Percentiles rank a stretch among this genome's conserved stretches.
Conservation (phyloP, 305 asterid genomes). For the Salvia sclarea region DNA sequence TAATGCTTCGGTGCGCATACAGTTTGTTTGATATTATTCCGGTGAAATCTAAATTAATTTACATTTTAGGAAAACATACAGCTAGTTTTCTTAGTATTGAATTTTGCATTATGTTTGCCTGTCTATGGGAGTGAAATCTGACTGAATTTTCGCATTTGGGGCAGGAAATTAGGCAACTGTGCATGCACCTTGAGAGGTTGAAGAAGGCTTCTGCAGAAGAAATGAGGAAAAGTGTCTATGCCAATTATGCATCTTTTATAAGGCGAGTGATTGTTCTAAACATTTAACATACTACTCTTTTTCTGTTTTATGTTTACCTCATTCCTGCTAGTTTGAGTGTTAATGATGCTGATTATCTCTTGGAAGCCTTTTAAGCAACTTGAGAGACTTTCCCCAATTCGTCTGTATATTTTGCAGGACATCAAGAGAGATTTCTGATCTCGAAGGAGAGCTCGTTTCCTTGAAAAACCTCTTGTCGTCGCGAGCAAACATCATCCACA, state of each 20-base stretch:
- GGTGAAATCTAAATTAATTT: not conserved
- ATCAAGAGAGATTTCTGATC: conserved; percentile 84
- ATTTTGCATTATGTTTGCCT: not conserved
- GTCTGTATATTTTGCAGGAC: conserved; percentile 53
- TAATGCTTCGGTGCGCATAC: too few species aligned
- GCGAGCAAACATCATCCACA: conserved; percentile 70
- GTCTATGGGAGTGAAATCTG: not conserved
- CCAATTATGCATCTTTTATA: conserved; percentile 85
- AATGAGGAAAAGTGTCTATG: conserved; percentile 87
- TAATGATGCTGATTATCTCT: not conserved
- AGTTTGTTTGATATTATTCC: not conserved
- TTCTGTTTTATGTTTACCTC: not conserved
- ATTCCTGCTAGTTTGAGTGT: not conserved
- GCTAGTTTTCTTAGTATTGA: not conserved
- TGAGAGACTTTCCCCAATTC: too few species aligned
- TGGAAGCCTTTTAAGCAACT: not conserved
- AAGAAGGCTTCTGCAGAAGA: conserved; percentile 96
- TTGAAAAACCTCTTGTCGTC: conserved; percentile 69
- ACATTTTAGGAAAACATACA: not conserved
- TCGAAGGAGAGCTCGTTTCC: conserved; percentile 89
- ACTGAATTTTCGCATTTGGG: not conserved
- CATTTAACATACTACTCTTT: not conserved
- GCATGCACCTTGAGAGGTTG: conserved; percentile 64
- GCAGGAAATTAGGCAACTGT: conserved; percentile 85
- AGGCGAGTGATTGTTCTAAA: conserved; percentile 44